A percentile compares a stretch with the other conserved stretches of the same genome.
These are phyloP conservation scores for Alternaria sp. DNA, from an alignment of 2,329 filamentous ascomycete species.

Conservation along the genomic window DNA sequence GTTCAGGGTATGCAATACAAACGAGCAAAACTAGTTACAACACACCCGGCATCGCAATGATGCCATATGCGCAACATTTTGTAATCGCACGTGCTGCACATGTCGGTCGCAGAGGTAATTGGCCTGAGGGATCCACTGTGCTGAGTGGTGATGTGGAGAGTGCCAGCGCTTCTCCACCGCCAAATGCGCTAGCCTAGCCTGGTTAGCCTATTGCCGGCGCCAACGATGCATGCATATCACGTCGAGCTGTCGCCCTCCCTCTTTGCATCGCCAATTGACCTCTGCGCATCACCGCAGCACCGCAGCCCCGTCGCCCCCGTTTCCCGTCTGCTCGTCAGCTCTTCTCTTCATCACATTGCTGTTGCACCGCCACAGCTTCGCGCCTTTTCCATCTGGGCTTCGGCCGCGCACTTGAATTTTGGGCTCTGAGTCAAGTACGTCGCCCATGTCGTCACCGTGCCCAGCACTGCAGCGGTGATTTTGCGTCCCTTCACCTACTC, in stretches of 20 bases:
- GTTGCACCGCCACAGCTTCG: constrained; percentile 14
- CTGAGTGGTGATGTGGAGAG: constrained; percentile 11
- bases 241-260: constrained; percentile 13
- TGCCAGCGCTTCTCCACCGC: constrained; percentile 6
- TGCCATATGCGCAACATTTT: too few relatives aligned
- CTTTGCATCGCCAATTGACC: constrained; percentile 24
- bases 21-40: neutral
- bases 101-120: neutral
- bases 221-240: constrained; percentile 13
- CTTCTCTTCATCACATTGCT: constrained; percentile 12
- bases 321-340: constrained; percentile 20
- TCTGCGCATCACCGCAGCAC: constrained; percentile 31
- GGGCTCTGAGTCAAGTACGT: constrained; percentile 42
- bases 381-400: constrained; percentile 22
- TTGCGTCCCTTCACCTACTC: constrained; percentile 19
- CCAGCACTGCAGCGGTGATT: constrained; percentile 16
- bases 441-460: constrained; percentile 18
- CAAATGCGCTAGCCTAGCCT: constrained; percentile 16
- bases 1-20: too few relatives aligned
- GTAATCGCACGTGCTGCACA: neutral
- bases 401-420: constrained; percentile 38
- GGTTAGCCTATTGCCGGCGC: constrained; percentile 15
- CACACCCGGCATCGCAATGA: neutral
- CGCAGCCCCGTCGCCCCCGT: constrained; percentile 23
- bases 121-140: neutral